These are phyloP conservation scores for Coemansia biformis DNA, from an alignment of 192 early-diverging fungal species.

Conservation along the genomic window DNA sequence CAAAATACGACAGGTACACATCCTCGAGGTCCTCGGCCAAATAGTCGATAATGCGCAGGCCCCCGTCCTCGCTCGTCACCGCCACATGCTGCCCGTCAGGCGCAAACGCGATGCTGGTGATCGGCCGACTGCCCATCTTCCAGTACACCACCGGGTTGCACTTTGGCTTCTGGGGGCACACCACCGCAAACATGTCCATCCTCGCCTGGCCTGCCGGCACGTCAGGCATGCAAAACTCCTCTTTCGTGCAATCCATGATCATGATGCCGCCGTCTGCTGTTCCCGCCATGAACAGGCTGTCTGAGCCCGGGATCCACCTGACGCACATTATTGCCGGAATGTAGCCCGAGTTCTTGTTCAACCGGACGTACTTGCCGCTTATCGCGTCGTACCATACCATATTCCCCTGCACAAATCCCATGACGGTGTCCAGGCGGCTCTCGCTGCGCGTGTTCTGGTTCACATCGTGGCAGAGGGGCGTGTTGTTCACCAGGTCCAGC, in stretches of 20 bases:
- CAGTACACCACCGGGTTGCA: constrained; percentile 80
- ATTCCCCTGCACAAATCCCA: constrained; percentile 78
- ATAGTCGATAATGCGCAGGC: constrained; percentile 73
- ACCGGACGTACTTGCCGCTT: constrained; percentile 73
- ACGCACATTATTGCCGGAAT: constrained; percentile 70
- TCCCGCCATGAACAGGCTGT: constrained; percentile 76
- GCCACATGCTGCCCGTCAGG: constrained; percentile 80
- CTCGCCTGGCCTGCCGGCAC: not conserved
- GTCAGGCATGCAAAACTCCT: constrained; percentile 57
- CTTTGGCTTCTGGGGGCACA: constrained; percentile 60
- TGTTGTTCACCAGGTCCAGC: constrained; percentile 66
- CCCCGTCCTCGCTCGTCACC: constrained; percentile 72
- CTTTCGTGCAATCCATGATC: constrained; percentile 80
- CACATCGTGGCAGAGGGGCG: constrained; percentile 81
- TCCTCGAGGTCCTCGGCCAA: constrained; percentile 63
- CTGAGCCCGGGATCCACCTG: constrained; percentile 86
- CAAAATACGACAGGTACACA: constrained; percentile 78
- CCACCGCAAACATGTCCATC: constrained; percentile 25
- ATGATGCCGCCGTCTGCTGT: constrained; percentile 80
- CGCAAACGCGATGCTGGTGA: constrained; percentile 78
- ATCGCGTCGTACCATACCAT: constrained; percentile 82
- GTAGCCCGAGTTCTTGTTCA: constrained; percentile 76
- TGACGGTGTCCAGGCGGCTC: constrained; percentile 76
- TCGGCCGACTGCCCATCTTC: constrained; percentile 62
- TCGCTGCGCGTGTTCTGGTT: constrained; percentile 64